Evolutionary conservation across 768 basidiomycete genomes (phyloP).

Genomic region (Amanita phalloides): DNA sequence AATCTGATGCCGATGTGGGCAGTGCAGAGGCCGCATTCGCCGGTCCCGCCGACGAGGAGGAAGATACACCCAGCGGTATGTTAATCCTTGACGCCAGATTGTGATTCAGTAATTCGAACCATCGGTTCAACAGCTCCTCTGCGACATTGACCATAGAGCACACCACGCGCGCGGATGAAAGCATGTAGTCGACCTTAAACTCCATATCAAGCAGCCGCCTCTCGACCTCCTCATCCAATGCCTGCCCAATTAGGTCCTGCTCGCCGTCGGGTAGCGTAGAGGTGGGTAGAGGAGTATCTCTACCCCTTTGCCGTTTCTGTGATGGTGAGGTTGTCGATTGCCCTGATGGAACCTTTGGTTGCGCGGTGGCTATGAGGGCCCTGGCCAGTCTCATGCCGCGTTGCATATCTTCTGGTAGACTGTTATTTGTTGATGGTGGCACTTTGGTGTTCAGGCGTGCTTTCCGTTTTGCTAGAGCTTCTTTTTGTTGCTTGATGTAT

Average conservation of each 20-base stretch:
- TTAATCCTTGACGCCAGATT: constrained; percentile 37
- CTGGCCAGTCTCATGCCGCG: constrained; percentile 20
- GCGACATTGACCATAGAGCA: constrained; percentile 39
- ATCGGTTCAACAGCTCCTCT: constrained; percentile 48
- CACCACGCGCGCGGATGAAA: constrained; percentile 40
- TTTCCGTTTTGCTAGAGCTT: constrained; percentile 37
- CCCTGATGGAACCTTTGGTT: not conserved
- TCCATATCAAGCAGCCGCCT: constrained; percentile 36
- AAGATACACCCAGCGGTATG: constrained; percentile 7
- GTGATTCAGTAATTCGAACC: constrained; percentile 48
- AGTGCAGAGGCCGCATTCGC: constrained; percentile 1
- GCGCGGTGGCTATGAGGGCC: constrained; percentile 12
- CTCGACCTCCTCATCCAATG: constrained; percentile 22
- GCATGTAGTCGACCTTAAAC: constrained; percentile 50
- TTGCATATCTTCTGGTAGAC: constrained; percentile 20
- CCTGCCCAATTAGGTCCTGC: constrained; percentile 3
- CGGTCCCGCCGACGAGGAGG: constrained; percentile 9
- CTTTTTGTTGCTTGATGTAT: constrained; percentile 35
- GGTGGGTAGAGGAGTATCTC: not conserved
- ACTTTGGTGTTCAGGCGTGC: constrained; percentile 8
- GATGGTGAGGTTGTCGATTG: not conserved
- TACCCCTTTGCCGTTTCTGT: constrained; percentile 2
- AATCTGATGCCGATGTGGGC: constrained; percentile 11
- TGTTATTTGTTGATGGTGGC: not conserved
- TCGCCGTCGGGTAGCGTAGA: not conserved